These are phyloP conservation scores for Talaromyces borbonicus DNA, from an alignment of 495 filamentous ascomycete species.

Conservation along the genomic window DNA sequence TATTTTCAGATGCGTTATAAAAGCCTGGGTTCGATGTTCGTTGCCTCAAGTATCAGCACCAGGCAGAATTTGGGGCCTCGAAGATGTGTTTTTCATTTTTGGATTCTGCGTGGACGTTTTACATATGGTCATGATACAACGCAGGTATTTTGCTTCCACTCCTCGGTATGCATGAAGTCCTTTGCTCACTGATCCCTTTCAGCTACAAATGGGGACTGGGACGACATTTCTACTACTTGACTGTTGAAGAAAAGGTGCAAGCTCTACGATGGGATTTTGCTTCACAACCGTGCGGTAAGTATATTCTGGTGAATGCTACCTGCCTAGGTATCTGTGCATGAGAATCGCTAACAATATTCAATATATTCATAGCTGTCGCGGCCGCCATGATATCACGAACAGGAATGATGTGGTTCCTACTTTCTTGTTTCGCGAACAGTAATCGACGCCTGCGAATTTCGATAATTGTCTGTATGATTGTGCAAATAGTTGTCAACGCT, in stretches of 20 bases:
- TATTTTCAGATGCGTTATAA: slow-evolving; percentile 23
- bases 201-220: slow-evolving; percentile 25
- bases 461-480: slow-evolving; percentile 21
- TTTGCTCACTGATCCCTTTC: neutral
- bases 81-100: slow-evolving; percentile 24
- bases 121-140: slow-evolving; percentile 24
- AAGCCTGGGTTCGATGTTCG: slow-evolving; percentile 26
- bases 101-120: slow-evolving; percentile 23
- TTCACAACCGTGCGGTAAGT: slow-evolving; percentile 21
- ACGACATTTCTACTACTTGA: slow-evolving; percentile 23
- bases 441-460: slow-evolving; percentile 19
- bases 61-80: slow-evolving; percentile 24
- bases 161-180: neutral
- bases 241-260: slow-evolving; percentile 10
- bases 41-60: slow-evolving; percentile 26
- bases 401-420: slow-evolving; percentile 32
- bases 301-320: too few species aligned
- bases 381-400: slow-evolving; percentile 32
- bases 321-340: too few species aligned
- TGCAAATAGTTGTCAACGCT: slow-evolving; percentile 26
- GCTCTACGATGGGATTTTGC: slow-evolving; percentile 25
- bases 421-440: slow-evolving; percentile 25
- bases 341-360: too few species aligned
- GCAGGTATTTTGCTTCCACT: slow-evolving; percentile 14
- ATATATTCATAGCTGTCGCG: slow-evolving; percentile 42